Percentiles rank a stretch among this genome's conserved stretches.
Conservation (phyloP, 176 grass and related monocot species). For the Aegilops sharonensis region DNA sequence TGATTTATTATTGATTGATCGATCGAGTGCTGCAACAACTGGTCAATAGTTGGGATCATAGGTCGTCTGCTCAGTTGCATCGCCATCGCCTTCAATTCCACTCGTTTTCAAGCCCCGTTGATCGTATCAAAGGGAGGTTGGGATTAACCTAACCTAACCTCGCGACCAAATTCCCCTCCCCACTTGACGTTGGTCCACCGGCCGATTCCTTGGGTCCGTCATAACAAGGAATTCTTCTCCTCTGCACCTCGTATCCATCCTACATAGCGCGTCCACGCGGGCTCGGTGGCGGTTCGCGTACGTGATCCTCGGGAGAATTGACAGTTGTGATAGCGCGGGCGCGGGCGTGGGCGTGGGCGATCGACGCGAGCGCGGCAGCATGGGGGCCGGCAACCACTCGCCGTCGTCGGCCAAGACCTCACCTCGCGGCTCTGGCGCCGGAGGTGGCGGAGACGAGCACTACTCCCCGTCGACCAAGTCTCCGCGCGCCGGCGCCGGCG, state of each 20-base stretch:
- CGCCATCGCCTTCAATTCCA: slow-evolving; percentile 1
- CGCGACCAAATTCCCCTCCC: neutral
- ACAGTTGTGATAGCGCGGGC: neutral
- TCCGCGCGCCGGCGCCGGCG: slow-evolving; percentile 6
- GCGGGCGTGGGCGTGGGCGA: neutral
- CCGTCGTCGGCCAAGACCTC: slow-evolving; percentile 25
- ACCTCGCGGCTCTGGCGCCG: neutral
- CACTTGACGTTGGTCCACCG: neutral
- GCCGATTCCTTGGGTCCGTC: neutral
- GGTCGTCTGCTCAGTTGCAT: neutral
- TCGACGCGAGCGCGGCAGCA: neutral
- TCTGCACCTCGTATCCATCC: neutral
- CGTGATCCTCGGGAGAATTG: neutral
- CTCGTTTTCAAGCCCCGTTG: slow-evolving; percentile 13
- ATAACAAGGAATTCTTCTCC: neutral
- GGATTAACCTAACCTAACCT: neutral
- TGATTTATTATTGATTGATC: neutral
- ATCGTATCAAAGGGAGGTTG: neutral
- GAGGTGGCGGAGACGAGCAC: neutral
- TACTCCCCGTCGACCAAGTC: slow-evolving; percentile 29
- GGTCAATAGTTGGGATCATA: neutral
- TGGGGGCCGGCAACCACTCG: slow-evolving; percentile 17
- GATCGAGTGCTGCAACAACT: neutral
- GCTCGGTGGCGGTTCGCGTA: neutral
- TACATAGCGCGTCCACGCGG: neutral